Percentiles rank a stretch among this genome's conserved stretches.
Evolutionary conservation across 73 alveolate species (phyloP).

Genomic region (Blepharisma stoltei): DNA sequence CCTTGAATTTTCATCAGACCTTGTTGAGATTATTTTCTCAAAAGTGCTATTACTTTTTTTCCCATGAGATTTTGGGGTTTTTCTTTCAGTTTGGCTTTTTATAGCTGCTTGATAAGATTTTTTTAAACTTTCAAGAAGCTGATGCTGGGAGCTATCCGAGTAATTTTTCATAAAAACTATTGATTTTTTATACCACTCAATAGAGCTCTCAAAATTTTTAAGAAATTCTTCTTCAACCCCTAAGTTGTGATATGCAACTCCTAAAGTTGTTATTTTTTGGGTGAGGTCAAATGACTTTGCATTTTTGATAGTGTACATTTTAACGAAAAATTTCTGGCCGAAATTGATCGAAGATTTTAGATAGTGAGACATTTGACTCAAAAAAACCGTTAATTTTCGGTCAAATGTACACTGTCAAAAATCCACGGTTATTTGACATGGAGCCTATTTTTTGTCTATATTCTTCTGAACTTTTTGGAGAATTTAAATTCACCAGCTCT

Average conservation of each 20-base stretch:
- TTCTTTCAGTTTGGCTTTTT: background rate
- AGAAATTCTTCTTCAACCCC: slow-evolving; percentile 81
- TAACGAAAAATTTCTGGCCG: no score
- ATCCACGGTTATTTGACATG: no score
- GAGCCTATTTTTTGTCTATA: slow-evolving; percentile 33
- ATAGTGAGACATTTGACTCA: no score
- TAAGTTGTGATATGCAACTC: slow-evolving; percentile 80
- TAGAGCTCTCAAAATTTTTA: slow-evolving; percentile 22
- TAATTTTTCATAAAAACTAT: slow-evolving; percentile 7
- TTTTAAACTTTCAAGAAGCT: background rate
- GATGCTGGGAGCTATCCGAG: background rate
- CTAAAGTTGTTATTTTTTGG: slow-evolving; percentile 72
- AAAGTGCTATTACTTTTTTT: no score
- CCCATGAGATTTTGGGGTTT: no score
- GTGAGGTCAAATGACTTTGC: no score
- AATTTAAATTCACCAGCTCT: slow-evolving; percentile 26
- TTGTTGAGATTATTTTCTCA: no score
- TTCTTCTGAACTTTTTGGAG: slow-evolving; percentile 25
- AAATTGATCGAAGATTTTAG: no score
- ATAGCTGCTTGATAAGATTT: slow-evolving; percentile 2
- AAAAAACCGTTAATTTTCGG: no score
- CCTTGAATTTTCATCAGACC: no score
- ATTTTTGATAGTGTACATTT: no score
- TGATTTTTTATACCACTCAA: slow-evolving; percentile 18
- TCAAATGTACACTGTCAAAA: no score